phyloP scores from a whole-genome alignment of 78 protist species.

The Blattamonas nauphoetae region DNA sequence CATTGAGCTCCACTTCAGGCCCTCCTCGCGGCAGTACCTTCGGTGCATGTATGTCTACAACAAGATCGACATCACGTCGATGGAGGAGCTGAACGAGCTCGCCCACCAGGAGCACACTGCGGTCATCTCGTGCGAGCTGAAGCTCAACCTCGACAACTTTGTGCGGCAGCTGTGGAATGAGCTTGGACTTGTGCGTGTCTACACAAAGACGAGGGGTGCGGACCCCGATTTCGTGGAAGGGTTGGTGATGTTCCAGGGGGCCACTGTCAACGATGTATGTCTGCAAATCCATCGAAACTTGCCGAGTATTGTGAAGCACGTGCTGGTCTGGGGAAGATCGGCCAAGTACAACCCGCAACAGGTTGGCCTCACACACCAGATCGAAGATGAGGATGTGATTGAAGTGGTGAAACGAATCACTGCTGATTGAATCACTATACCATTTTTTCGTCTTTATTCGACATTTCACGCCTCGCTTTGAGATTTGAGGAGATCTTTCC shows the following conservation, averaged over 20 bases:
- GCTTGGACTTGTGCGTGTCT: slow-evolving; percentile 50
- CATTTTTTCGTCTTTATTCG: too few species aligned
- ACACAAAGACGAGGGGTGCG: slow-evolving; percentile 49
- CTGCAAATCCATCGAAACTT: neutral
- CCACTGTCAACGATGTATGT: slow-evolving; percentile 20
- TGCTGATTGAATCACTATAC: slow-evolving; percentile 3
- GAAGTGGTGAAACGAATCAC: slow-evolving; percentile 30
- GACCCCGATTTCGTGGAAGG: neutral
- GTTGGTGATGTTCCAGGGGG: neutral
- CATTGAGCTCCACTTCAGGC: slow-evolving; percentile 12
- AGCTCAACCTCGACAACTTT: slow-evolving; percentile 18
- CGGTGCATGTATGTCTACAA: slow-evolving; percentile 58
- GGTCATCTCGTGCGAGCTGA: slow-evolving; percentile 13
- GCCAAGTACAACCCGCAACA: slow-evolving; percentile 59
- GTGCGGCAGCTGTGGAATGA: slow-evolving; percentile 49
- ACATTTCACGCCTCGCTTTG: too few species aligned
- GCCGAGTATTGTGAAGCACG: neutral
- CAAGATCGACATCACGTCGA: slow-evolving; percentile 34
- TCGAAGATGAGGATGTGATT: slow-evolving; percentile 67
- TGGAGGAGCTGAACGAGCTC: slow-evolving; percentile 36
- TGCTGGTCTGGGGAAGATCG: slow-evolving; percentile 46
- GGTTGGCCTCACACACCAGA: slow-evolving; percentile 39
- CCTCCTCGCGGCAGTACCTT: slow-evolving; percentile 52
- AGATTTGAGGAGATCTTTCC: too few species aligned
- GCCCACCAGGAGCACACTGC: slow-evolving; percentile 26